Evolutionary conservation across 768 basidiomycete species (phyloP), one percentile per base, ranked within the genome.

Genomic region (Mycena metata): DNA sequence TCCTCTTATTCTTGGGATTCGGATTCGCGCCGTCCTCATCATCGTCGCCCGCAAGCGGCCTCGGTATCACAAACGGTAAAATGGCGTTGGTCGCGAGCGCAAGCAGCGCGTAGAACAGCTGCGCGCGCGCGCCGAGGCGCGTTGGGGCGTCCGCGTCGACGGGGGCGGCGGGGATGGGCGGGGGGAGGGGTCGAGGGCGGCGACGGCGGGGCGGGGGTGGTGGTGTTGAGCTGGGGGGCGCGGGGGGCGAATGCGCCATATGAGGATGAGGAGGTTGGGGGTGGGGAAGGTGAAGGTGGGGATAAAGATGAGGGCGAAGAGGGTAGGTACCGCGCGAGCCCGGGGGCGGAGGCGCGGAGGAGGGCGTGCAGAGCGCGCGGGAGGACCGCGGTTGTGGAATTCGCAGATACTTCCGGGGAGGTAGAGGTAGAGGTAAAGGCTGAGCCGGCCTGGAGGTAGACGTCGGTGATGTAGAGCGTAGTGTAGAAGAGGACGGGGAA

Each of bases 401-500:
- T 36, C 36, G 36, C n/a, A n/a, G n/a, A n/a, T n/a, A n/a, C n/a
- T n/a, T n/a, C n/a, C n/a, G n/a, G n/a, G n/a, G n/a, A n/a, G n/a
- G n/a, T n/a, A n/a, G n/a, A n/a, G n/a, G n/a, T n/a, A n/a, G n/a
- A n/a, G n/a, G n/a, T n/a, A n/a, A n/a, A 64, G 21, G 80, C 76
- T 2, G 81, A 19, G 7, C 16, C 84, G 11, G 83, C 72, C 3
- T 80, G 83, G 67, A 90, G 91, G 83, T 97, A 89, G 21, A 97
- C 84, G 73, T 97, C 96, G 8, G 94, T 92, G 64, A 98, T 85
- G 80, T 96, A 98, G 26, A 95, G 82, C 1, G 93, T 92, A 6
- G 90, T 91, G 82, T 95, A 96, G 79, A 96, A 96, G 2, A 97
- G 84, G 33, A 96, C 82, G 0, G 96, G 96, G 76, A 97, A 98